phyloP scores from a whole-genome alignment of 805 yeast genomes.

The Zygosaccharomyces pseudorouxii region DNA sequence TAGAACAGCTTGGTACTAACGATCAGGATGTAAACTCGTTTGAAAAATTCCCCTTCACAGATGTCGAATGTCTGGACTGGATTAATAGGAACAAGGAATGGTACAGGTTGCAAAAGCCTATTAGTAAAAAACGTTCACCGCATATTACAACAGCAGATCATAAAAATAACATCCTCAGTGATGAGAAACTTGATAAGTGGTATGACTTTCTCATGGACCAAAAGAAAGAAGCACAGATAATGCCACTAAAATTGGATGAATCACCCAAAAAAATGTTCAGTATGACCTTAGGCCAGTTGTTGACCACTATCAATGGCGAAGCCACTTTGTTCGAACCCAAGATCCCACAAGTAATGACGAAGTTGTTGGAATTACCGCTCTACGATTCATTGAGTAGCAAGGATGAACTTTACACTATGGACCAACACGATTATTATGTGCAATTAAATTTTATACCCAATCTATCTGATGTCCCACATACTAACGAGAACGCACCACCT shows the following conservation, averaged over 20 bases:
- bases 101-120: conserved; percentile 24
- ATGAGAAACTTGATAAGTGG: conserved; percentile 17
- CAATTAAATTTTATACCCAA: conserved; percentile 28
- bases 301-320: conserved; percentile 7
- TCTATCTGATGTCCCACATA: conserved; percentile 9
- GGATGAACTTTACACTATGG: conserved; percentile 20
- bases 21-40: conserved; percentile 8
- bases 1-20: conserved; percentile 6
- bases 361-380: conserved; percentile 22
- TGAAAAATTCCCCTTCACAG: conserved; percentile 26
- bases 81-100: conserved; percentile 20
- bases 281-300: conserved; percentile 27
- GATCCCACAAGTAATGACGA: conserved; percentile 22
- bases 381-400: conserved; percentile 11
- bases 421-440: conserved; percentile 30
- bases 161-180: conserved; percentile 1
- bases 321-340: conserved; percentile 24
- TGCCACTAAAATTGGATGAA: conserved; percentile 3
- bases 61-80: conserved; percentile 30
- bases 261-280: conserved; percentile 18
- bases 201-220: conserved; percentile 13
- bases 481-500: conserved; percentile 16
- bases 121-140: conserved; percentile 2
- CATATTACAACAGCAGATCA: background rate
- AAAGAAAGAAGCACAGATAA: conserved; percentile 1